A percentile compares a stretch with the other conserved stretches of the same genome.
phyloP scores from a whole-genome alignment of 129 eudicot species.

The Pittosporum tobira region DNA sequence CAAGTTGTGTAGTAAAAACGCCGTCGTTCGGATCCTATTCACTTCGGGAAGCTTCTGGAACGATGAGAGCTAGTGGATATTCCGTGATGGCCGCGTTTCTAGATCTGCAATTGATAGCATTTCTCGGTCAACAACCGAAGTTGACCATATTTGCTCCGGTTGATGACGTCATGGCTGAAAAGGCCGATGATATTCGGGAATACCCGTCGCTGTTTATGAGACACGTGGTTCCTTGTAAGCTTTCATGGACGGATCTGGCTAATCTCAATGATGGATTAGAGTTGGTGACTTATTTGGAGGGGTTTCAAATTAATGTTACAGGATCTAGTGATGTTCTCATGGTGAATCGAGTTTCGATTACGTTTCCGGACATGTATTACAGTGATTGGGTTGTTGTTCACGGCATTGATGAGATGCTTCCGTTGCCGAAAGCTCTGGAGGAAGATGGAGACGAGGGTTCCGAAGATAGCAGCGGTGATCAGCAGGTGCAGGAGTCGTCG shows the following conservation, averaged over 20 bases:
- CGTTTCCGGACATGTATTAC: slow-evolving; percentile 57
- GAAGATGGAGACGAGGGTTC: too few species aligned
- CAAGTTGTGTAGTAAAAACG: not conserved
- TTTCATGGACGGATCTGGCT: slow-evolving; percentile 43
- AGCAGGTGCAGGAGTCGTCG: too few species aligned
- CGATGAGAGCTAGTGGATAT: slow-evolving; percentile 13
- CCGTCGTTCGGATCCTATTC: not conserved
- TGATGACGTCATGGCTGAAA: slow-evolving; percentile 47
- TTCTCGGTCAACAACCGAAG: slow-evolving; percentile 21
- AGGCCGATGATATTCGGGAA: slow-evolving; percentile 38
- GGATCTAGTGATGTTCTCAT: slow-evolving; percentile 25
- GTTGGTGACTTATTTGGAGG: slow-evolving; percentile 41
- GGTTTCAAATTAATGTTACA: slow-evolving; percentile 32
- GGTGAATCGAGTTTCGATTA: slow-evolving; percentile 54
- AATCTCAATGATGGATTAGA: slow-evolving; percentile 35
- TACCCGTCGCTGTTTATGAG: slow-evolving; percentile 47
- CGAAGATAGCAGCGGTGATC: too few species aligned
- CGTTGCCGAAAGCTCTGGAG: too few species aligned
- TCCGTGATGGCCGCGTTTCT: slow-evolving; percentile 19
- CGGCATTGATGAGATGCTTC: slow-evolving; percentile 28
- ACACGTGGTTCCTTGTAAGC: slow-evolving; percentile 59
- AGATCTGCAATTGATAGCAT: slow-evolving; percentile 29
- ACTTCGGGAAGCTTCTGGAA: slow-evolving; percentile 7
- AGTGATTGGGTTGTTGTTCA: slow-evolving; percentile 68
- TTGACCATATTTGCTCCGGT: slow-evolving; percentile 68